Evolutionary conservation across 345 rosid genomes (phyloP).

Genomic region (Salix koriyanagi): DNA sequence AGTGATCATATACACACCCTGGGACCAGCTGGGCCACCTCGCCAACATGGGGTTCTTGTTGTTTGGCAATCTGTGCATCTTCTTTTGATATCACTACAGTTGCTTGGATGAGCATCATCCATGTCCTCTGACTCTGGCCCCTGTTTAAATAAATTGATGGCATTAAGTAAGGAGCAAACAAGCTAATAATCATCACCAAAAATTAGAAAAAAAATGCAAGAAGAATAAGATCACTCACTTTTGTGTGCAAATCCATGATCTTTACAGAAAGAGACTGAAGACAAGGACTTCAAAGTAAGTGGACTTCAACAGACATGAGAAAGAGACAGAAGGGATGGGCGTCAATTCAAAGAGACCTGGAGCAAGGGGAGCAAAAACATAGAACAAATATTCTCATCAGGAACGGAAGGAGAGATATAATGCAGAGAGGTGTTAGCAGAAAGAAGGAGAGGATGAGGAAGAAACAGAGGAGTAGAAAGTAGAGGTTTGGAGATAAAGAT

Average conservation of each 20-base stretch:
- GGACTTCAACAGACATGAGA: neutral
- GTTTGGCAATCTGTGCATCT: constrained; percentile 73
- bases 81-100: constrained; percentile 16
- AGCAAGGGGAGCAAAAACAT: neutral
- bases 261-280: neutral
- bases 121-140: constrained; percentile 8
- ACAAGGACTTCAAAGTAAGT: neutral
- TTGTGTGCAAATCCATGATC: constrained; percentile 1
- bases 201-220: neutral
- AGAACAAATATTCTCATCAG: neutral
- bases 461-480: neutral
- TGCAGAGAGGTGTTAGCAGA: neutral
- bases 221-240: constrained; percentile 9
- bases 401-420: neutral
- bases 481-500: neutral
- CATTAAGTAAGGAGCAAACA: neutral
- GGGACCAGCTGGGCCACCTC: constrained; percentile 86
- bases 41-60: constrained; percentile 80
- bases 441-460: neutral
- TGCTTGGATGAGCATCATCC: neutral
- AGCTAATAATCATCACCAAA: neutral
- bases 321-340: neutral
- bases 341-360: neutral
- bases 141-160: neutral
- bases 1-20: constrained; percentile 33